phyloP scores from a whole-genome alignment of 1,284 basidiomycete genomes.

The Puccinia sorghi region DNA sequence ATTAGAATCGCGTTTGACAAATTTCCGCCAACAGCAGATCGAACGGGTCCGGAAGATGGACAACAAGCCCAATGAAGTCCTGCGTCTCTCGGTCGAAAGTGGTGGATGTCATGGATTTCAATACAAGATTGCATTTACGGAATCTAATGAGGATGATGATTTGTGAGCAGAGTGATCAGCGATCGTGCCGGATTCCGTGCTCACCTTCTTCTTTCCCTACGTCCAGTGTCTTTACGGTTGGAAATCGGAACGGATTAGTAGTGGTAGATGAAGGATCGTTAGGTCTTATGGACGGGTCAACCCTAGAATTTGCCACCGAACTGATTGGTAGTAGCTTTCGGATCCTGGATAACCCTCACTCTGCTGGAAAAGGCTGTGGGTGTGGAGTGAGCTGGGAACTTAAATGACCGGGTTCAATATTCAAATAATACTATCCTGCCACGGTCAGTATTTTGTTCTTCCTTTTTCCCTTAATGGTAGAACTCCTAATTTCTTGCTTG shows the following conservation, averaged over 20 bases:
- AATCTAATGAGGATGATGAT: conserved; percentile 67
- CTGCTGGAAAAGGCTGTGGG: conserved; percentile 79
- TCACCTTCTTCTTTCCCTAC: not conserved
- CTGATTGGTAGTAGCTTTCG: conserved; percentile 84
- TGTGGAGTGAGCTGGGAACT: conserved; percentile 78
- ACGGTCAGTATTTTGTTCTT: too few species aligned
- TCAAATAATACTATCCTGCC: too few species aligned
- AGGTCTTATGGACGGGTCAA: conserved; percentile 74
- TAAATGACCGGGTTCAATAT: not conserved
- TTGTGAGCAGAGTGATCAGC: conserved; percentile 66
- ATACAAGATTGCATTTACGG: conserved; percentile 79
- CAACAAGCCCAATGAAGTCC: conserved; percentile 64
- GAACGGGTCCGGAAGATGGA: conserved; percentile 10
- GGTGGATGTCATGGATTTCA: conserved; percentile 92
- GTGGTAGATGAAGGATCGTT: conserved; percentile 79
- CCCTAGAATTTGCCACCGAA: conserved; percentile 84
- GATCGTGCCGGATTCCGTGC: conserved; percentile 27
- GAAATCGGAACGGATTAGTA: conserved; percentile 58
- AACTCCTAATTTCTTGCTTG: too few species aligned
- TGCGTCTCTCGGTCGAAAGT: conserved; percentile 78
- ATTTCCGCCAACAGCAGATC: conserved; percentile 25
- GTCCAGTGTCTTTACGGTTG: conserved; percentile 24
- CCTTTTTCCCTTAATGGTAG: too few species aligned
- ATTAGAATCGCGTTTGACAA: not conserved
- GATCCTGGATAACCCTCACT: conserved; percentile 76